phyloP scores from a whole-genome alignment of 163 green algal species.

The Prototheca cutis region DNA sequence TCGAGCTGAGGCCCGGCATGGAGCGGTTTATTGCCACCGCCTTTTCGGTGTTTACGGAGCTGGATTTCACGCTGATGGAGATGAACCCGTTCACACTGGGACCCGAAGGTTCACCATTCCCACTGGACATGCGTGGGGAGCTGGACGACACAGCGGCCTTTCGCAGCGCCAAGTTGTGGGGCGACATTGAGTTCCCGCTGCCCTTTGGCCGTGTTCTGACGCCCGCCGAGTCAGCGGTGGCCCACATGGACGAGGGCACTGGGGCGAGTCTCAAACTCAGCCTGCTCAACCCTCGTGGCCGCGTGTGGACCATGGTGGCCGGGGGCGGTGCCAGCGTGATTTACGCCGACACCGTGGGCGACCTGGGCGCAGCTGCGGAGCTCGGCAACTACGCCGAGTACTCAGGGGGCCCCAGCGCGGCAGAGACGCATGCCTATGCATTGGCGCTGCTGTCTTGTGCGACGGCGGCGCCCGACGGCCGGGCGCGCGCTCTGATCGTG shows the following conservation, averaged over 20 bases:
- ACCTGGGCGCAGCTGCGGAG: constrained; percentile 71
- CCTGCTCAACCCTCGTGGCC: constrained; percentile 80
- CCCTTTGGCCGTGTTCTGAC: constrained; percentile 76
- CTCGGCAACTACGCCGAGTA: constrained; percentile 92
- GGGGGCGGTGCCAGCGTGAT: constrained; percentile 81
- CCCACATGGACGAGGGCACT: constrained; percentile 59
- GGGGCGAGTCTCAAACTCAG: constrained; percentile 83
- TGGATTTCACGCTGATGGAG: constrained; percentile 86
- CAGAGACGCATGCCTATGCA: constrained; percentile 77
- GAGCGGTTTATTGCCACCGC: constrained; percentile 61
- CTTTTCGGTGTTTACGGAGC: constrained; percentile 43
- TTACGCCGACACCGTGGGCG: constrained; percentile 78
- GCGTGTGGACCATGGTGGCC: constrained; percentile 92
- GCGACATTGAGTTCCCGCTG: constrained; percentile 78
- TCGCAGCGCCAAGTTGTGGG: constrained; percentile 62
- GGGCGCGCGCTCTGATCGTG: constrained; percentile 66
- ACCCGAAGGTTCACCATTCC: constrained; percentile 50
- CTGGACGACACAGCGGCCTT: constrained; percentile 89
- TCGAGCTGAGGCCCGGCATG: constrained; percentile 57
- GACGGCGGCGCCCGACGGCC: constrained; percentile 58
- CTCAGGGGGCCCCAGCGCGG: constrained; percentile 65
- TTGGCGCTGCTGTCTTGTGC: constrained; percentile 64
- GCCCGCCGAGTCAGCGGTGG: constrained; percentile 30
- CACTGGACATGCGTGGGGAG: constrained; percentile 52
- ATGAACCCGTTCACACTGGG: constrained; percentile 92